phyloP scores from a whole-genome alignment of 768 basidiomycete genomes.

The Kwoniella sp. region DNA sequence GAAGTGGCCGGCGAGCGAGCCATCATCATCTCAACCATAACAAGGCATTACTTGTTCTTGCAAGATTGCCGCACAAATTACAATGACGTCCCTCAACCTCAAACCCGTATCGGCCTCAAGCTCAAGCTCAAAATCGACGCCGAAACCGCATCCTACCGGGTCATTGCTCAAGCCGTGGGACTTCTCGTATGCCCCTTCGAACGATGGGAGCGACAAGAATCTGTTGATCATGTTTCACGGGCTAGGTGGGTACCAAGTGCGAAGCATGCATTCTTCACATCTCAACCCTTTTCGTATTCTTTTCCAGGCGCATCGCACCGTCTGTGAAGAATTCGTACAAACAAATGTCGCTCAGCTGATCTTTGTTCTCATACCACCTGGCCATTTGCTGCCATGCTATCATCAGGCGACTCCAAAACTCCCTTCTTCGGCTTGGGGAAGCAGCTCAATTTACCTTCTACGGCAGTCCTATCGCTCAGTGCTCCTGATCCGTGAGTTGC shows the following conservation, averaged over 20 bases:
- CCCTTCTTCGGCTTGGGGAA: slow-evolving; percentile 48
- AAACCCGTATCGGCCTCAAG: slow-evolving; percentile 23
- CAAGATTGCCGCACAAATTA: background rate
- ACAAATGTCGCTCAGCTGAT: no score
- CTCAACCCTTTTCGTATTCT: no score
- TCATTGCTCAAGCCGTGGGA: slow-evolving; percentile 44
- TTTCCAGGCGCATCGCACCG: no score
- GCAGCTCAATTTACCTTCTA: slow-evolving; percentile 47
- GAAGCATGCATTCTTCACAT: no score
- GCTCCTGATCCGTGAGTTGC: slow-evolving; percentile 48
- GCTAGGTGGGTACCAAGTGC: slow-evolving; percentile 36
- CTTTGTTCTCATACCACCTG: background rate
- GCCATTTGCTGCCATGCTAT: background rate
- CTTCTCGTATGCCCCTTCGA: slow-evolving; percentile 41
- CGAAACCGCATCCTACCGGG: slow-evolving; percentile 36
- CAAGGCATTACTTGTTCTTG: background rate
- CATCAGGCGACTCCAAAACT: slow-evolving; percentile 48
- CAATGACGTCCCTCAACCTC: slow-evolving; percentile 39
- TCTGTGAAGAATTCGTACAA: no score
- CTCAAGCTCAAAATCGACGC: background rate
- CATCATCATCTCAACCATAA: background rate
- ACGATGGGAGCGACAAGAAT: slow-evolving; percentile 49
- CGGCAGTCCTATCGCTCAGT: slow-evolving; percentile 48
- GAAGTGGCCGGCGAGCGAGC: background rate
- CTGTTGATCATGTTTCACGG: slow-evolving; percentile 55